Evolutionary conservation across 2,329 filamentous ascomycete genomes (phyloP).

Genomic region (Coniochaeta sp.): DNA sequence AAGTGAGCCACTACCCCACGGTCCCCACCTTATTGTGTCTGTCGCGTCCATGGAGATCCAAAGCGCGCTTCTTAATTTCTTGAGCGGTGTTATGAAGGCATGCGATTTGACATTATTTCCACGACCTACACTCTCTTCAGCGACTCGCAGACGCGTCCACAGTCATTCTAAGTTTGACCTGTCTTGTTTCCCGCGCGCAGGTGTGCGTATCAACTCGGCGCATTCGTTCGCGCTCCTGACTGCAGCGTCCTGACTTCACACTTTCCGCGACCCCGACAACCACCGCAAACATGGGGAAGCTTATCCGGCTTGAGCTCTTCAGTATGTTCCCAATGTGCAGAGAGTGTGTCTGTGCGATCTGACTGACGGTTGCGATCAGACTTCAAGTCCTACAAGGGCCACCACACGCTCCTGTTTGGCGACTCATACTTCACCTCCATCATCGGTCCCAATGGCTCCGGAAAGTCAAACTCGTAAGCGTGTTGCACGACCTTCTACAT

Average conservation of each 20-base stretch:
- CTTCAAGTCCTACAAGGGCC: conserved; percentile 99
- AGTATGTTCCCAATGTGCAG: conserved; percentile 48
- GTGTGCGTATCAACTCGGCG: background rate
- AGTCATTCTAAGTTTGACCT: background rate
- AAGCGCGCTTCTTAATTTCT: background rate
- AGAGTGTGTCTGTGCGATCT: background rate
- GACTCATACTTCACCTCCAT: conserved; percentile 99
- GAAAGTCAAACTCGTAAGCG: conserved; percentile 92
- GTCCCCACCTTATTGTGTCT: conserved; percentile 1
- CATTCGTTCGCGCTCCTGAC: background rate
- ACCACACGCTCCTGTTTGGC: conserved; percentile 88
- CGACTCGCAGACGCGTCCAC: background rate
- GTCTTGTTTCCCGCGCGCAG: background rate
- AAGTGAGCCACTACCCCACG: background rate
- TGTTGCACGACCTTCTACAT: background rate
- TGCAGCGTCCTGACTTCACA: background rate
- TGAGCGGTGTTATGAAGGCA: background rate
- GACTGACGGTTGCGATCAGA: conserved; percentile 42
- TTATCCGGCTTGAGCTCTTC: conserved; percentile 88
- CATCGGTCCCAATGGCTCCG: conserved; percentile 98
- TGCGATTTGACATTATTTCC: background rate
- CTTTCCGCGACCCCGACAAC: conserved; percentile 11
- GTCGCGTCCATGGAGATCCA: background rate
- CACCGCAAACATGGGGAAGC: conserved; percentile 74
- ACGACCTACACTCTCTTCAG: background rate